Base-by-base conservation (phyloP, 2,329 filamentous ascomycete genomes). In the Nemania sp. region DNA sequence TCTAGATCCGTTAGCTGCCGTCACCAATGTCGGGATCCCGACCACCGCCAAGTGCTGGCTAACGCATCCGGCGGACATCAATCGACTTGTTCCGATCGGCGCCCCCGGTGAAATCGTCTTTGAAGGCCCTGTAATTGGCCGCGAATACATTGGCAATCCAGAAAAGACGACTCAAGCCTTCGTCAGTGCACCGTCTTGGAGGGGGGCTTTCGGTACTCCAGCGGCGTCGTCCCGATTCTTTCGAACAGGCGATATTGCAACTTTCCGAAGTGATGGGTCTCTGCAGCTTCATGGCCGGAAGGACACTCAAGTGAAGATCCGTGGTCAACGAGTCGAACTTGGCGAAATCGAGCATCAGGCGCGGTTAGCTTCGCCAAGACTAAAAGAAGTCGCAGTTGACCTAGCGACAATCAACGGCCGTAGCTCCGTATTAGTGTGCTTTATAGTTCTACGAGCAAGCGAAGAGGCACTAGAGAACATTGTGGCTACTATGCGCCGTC, bases 271-370 rank as follows among this genome's bases (percentile, higher is more conserved):
- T 1, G 67, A 75, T 49, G 69, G 71, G 4, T 48, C 59, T 9
- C 62, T 77, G 6, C 52, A 67, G 1, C 74, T 72, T 41, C 57
- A 77, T 45, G 79, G 78, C 47, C 70, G 80, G 31, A 78, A 77
- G 57, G 79, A 82, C 60, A 73, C 72, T 0, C 79, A 82, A 63
- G 72, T 81, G 28, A 82, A 82, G 62, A 63, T 82, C 14, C 70
- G 74, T 26, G 82, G 82, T 34, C 80, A 74, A 52, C 64, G 78
- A 54, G 69, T 79, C 52, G 82, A 77, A 65, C 68, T 77, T 9
- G 53, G 39, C 17, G 60, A 62, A 41, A 47, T 62, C 6, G 55
- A 58, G 44, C 31, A 57, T 22, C 44, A 46, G 19, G 44, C 26
- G 34, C 48, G 33, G 46, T 24, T 36, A 28, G 47, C 37, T 22